phyloP scores from a whole-genome alignment of 805 yeast species.

The Dipodascopsis tothii region DNA sequence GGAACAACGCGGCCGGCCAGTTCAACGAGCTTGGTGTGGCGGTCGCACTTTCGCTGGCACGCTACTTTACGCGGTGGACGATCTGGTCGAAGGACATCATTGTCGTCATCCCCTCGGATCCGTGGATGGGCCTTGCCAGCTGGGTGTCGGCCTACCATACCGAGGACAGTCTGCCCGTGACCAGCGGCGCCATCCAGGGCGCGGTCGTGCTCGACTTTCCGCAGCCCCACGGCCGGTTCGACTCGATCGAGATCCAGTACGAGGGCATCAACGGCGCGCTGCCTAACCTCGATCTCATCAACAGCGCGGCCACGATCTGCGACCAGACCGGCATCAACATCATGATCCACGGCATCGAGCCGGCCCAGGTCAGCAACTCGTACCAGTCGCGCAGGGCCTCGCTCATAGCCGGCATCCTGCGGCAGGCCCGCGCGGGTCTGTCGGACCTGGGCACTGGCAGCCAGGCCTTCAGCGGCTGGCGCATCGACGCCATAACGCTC shows the following conservation, averaged over 20 bases:
- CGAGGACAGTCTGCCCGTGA: conserved; percentile 58
- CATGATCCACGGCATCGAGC: conserved; percentile 49
- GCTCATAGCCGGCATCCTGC: conserved; percentile 56
- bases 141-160: conserved; percentile 93
- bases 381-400: conserved; percentile 48
- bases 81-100: conserved; percentile 94
- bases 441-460: conserved; percentile 52
- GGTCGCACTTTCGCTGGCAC: conserved; percentile 60
- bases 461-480: conserved; percentile 93
- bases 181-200: conserved; percentile 91
- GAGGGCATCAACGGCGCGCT: conserved; percentile 92
- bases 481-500: conserved; percentile 81
- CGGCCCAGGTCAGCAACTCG: conserved; percentile 41
- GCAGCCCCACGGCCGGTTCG: conserved; percentile 56
- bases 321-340: conserved; percentile 69
- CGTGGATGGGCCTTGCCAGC: conserved; percentile 56
- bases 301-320: conserved; percentile 66
- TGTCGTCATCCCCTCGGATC: conserved; percentile 70
- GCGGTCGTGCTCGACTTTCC: conserved; percentile 81
- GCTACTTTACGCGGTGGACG: conserved; percentile 77
- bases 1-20: conserved; percentile 59
- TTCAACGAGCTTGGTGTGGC: conserved; percentile 77
- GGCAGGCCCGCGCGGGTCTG: conserved; percentile 66
- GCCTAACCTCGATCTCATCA: conserved; percentile 85
- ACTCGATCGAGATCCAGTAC: conserved; percentile 64